Conservation (phyloP, 352 stramenopile genomes). For the Phytopythium oedochilum region DNA sequence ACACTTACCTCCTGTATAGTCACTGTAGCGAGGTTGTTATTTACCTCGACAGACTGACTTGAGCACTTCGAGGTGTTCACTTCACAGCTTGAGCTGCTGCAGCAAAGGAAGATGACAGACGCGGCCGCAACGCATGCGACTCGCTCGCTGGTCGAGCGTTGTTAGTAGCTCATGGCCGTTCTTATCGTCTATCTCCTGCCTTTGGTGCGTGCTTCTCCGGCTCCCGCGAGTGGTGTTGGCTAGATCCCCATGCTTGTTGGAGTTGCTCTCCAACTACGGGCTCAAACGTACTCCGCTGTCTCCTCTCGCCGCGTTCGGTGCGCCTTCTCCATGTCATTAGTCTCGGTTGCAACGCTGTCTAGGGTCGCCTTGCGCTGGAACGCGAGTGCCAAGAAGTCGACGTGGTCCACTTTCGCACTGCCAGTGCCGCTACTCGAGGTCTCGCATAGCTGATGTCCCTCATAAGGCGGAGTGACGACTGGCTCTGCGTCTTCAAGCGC, state of each 20-base stretch:
- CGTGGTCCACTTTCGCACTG: background rate
- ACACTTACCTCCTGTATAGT: too few species aligned
- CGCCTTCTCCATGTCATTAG: constrained; percentile 8
- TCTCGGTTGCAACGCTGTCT: background rate
- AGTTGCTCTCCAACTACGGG: too few species aligned
- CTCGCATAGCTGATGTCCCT: background rate
- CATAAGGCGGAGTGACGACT: too few species aligned
- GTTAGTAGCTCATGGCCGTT: too few species aligned
- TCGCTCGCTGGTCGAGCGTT: too few species aligned
- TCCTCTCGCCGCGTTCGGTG: constrained; percentile 23
- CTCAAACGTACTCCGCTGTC: constrained; percentile 1
- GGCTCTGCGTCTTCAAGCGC: background rate
- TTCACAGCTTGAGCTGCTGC: too few species aligned
- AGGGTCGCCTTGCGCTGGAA: constrained; percentile 26
- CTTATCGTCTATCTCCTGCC: too few species aligned
- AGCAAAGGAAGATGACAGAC: too few species aligned
- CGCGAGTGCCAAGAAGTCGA: constrained; percentile 45
- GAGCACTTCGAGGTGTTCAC: background rate
- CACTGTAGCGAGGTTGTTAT: background rate
- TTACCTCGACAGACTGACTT: background rate
- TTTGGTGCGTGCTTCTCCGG: too few species aligned
- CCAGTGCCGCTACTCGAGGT: background rate
- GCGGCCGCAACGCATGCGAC: too few species aligned
- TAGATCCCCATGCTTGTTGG: too few species aligned
- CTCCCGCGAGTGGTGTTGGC: too few species aligned